These are phyloP conservation scores for Phaeodactylum tricornutum DNA, from an alignment of 108 stramenopile species.

Conservation along the genomic window DNA sequence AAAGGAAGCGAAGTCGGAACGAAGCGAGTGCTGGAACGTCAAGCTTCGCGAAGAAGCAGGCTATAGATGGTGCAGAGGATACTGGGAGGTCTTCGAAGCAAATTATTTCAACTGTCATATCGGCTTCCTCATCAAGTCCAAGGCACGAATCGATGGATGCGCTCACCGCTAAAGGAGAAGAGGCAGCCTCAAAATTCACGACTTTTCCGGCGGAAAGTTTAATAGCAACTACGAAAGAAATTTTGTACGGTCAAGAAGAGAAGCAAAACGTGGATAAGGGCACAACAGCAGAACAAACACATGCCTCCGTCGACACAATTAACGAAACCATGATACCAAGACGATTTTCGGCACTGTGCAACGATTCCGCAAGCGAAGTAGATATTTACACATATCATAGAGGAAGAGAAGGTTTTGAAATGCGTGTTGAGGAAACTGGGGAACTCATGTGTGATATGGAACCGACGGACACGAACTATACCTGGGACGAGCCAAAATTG, in stretches of 20 bases:
- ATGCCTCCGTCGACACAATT: neutral
- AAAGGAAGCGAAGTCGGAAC: neutral
- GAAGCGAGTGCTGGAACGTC: too few relatives aligned
- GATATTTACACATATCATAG: constrained; percentile 71
- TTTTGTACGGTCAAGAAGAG: constrained; percentile 2
- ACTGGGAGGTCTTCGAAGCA: too few relatives aligned
- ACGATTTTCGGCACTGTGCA: neutral
- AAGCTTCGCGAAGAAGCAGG: too few relatives aligned
- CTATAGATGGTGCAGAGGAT: too few relatives aligned
- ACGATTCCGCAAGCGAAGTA: too few relatives aligned
- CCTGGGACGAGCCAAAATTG: constrained; percentile 26
- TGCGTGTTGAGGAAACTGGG: constrained; percentile 40
- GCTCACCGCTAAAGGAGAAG: too few relatives aligned
- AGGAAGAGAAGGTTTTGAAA: constrained; percentile 64
- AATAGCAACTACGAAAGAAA: neutral
- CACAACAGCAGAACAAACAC: neutral
- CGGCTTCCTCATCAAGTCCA: neutral
- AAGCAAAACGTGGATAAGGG: neutral
- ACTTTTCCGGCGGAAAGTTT: too few relatives aligned
- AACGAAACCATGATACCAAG: neutral
- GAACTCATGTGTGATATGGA: constrained; percentile 41
- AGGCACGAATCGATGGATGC: too few relatives aligned
- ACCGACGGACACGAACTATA: constrained; percentile 62
- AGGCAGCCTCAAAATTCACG: too few relatives aligned
- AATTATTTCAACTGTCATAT: neutral